Evolutionary conservation across 2,329 filamentous ascomycete species (phyloP), one percentile per base, ranked within the genome.

Genomic region (Botrytis elliptica): DNA sequence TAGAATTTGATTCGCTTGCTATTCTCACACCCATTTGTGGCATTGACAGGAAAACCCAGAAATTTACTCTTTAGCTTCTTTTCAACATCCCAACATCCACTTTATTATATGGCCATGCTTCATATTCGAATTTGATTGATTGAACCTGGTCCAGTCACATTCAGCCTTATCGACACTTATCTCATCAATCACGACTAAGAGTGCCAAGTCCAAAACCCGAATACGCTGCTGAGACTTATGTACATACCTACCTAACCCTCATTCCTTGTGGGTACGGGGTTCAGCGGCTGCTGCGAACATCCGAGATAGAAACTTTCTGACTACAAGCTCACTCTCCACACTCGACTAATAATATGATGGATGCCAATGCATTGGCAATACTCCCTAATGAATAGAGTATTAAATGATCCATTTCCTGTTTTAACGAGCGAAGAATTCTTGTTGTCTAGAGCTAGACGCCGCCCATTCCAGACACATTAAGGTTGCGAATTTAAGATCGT

Each of bases 271-370:
- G 16, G 60, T 18, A 20, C 33, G 46, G 65, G 36, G 33, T 5
- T 67, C n/a, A 20, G 22, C 22, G 65, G 65, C 12, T 40, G 8
- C 22, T 18, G 4, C n/a, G 22, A 67, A 55, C 25, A 55, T 67
- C 65, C 65, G 65, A 67, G 65, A 52, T 29, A 4, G 36, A 67
- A 46, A 29, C 46, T n/a, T 67, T 12, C 7, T 67, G 65, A 38
- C 36, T 67, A 36, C 22, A 18, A 25, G 46, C 65, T 38, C 16
- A 44, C 3, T 8, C 25, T 18, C 25, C n/a, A 16, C 52, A 29
- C 52, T 18, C 14, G 52, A 52, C 49, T 57, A 18, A 16, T 65
- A 22, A 20, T n/a, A 9, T 65, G 40, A 65, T 64, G 38, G 7
- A 64, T 63, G 38, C 25, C 20, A 63, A 63, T 63, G 22, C 25